Conservation (phyloP, 768 basidiomycete species). For the Kwoniella bestiolae region DNA sequence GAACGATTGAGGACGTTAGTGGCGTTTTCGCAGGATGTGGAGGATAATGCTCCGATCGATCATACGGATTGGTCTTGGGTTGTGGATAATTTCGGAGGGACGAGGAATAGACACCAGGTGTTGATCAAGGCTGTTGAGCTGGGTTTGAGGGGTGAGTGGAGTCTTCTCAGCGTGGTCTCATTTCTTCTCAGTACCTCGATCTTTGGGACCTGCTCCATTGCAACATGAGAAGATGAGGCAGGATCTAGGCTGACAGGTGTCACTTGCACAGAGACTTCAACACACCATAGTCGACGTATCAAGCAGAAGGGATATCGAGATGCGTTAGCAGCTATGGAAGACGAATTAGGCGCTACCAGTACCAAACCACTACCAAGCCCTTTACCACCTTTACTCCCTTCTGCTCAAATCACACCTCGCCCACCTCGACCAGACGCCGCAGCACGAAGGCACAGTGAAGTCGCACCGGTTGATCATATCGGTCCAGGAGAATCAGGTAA, state of each 20-base stretch:
- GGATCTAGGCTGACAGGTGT: background rate
- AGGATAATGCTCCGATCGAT: conserved; percentile 18
- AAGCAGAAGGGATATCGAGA: conserved; percentile 22
- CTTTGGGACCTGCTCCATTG: too few species aligned
- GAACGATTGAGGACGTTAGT: conserved; percentile 13
- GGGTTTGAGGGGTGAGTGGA: conserved; percentile 42
- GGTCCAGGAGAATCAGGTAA: background rate
- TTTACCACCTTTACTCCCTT: conserved; percentile 6
- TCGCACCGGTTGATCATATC: background rate
- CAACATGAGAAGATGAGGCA: too few species aligned
- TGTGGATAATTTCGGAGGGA: conserved; percentile 34
- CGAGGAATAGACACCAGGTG: conserved; percentile 45
- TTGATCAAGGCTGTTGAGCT: conserved; percentile 44
- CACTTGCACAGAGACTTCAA: conserved; percentile 3
- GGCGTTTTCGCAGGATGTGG: conserved; percentile 12
- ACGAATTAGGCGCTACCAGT: background rate
- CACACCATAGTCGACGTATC: conserved; percentile 8
- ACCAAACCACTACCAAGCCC: background rate
- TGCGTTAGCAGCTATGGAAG: conserved; percentile 9
- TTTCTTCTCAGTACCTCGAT: too few species aligned
- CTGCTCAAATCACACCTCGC: background rate
- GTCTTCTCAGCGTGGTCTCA: too few species aligned
- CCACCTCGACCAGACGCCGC: background rate
- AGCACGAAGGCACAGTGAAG: background rate
- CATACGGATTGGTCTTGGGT: conserved; percentile 45